phyloP scores from a whole-genome alignment of 2,329 filamentous ascomycete genomes.

The Zymoseptoria pseudotritici region DNA sequence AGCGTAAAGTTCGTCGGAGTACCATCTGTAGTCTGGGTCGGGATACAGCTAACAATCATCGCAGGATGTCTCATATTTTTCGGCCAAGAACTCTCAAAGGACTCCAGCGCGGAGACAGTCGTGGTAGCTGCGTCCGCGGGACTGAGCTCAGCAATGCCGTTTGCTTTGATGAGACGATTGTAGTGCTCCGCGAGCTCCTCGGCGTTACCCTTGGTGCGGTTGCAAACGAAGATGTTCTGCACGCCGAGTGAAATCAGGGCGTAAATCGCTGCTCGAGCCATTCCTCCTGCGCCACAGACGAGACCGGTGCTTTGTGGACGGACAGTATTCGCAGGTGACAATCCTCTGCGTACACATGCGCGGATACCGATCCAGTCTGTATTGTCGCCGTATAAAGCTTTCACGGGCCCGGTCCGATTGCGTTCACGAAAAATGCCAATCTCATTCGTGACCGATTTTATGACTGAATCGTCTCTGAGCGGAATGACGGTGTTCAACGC shows the following conservation, averaged over 20 bases:
- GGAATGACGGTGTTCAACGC: slow-evolving; percentile 71
- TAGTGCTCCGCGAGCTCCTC: slow-evolving; percentile 63
- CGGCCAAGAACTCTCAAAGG: slow-evolving; percentile 58
- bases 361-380: slow-evolving; percentile 76
- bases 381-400: slow-evolving; percentile 68
- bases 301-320: slow-evolving; percentile 46
- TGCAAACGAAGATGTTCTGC: slow-evolving; percentile 66
- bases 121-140: slow-evolving; percentile 14
- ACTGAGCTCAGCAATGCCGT: slow-evolving; percentile 17
- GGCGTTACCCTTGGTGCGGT: slow-evolving; percentile 61
- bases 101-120: slow-evolving; percentile 51
- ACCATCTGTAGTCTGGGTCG: slow-evolving; percentile 59
- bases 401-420: slow-evolving; percentile 58
- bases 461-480: slow-evolving; percentile 49
- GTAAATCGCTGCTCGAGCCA: slow-evolving; percentile 72
- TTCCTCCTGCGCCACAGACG: slow-evolving; percentile 58
- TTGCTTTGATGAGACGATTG: slow-evolving; percentile 43
- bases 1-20: slow-evolving; percentile 64
- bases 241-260: slow-evolving; percentile 72
- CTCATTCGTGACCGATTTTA: slow-evolving; percentile 37
- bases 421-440: slow-evolving; percentile 48
- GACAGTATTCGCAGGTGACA: slow-evolving; percentile 62
- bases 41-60: slow-evolving; percentile 69
- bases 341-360: slow-evolving; percentile 62
- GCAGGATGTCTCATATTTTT: slow-evolving; percentile 56